phyloP scores from a whole-genome alignment of 1,284 basidiomycete genomes.

The Leucoagaricus sp. region DNA sequence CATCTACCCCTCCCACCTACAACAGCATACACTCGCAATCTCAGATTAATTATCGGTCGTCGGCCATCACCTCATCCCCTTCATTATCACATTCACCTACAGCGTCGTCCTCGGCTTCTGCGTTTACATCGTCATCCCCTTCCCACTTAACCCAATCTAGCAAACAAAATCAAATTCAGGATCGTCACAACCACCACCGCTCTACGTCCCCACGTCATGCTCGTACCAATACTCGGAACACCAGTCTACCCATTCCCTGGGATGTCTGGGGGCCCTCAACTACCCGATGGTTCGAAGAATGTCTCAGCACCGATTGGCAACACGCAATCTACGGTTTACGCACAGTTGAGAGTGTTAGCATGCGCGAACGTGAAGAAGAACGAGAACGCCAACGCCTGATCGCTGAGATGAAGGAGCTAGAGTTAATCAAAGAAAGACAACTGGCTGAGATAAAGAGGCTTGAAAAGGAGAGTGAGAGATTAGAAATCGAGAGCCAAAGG shows the following conservation, averaged over 20 bases:
- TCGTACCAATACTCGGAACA: background rate
- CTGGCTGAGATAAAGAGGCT: background rate
- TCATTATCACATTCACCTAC: background rate
- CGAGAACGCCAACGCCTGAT: constrained; percentile 12
- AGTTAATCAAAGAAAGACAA: constrained; percentile 13
- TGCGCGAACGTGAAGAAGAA: constrained; percentile 2
- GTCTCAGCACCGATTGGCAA: constrained; percentile 50
- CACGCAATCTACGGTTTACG: constrained; percentile 52
- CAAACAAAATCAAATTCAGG: background rate
- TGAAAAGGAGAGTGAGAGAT: background rate
- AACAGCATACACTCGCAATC: background rate
- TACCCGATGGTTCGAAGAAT: constrained; percentile 53
- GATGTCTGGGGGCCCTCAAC: constrained; percentile 48
- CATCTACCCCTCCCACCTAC: background rate
- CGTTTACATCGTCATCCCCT: constrained; percentile 3
- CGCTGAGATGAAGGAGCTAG: background rate
- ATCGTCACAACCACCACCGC: constrained; percentile 2
- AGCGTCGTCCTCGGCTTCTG: background rate
- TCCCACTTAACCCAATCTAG: constrained; percentile 3
- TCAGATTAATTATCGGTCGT: background rate
- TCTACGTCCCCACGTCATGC: background rate
- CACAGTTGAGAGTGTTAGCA: constrained; percentile 36
- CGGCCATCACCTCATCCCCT: background rate
- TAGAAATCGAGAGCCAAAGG: background rate
- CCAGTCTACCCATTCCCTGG: constrained; percentile 38